These are phyloP conservation scores for Scedosporium dehoogii DNA, from an alignment of 2,329 filamentous ascomycete genomes.

Conservation along the genomic window DNA sequence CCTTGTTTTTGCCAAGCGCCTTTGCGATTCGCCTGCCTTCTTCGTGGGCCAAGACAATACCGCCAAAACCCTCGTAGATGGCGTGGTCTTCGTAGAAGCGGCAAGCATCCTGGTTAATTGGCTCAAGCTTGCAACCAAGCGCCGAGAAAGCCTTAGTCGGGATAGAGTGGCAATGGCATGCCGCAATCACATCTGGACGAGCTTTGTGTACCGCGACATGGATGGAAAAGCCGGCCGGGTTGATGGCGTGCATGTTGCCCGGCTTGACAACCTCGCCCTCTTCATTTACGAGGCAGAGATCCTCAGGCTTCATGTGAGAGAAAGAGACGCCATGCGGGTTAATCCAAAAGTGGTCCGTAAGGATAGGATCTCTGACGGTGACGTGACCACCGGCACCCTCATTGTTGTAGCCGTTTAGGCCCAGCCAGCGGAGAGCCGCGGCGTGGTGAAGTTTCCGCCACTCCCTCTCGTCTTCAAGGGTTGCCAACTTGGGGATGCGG, in stretches of 20 bases:
- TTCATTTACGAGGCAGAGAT: constrained; percentile 53
- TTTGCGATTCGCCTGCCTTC: constrained; percentile 49
- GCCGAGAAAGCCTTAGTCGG: constrained; percentile 52
- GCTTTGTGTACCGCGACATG: constrained; percentile 52
- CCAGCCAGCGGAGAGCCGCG: no score
- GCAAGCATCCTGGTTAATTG: constrained; percentile 50
- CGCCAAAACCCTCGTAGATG: constrained; percentile 51
- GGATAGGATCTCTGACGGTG: constrained; percentile 50
- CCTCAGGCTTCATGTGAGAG: constrained; percentile 47
- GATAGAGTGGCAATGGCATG: constrained; percentile 50
- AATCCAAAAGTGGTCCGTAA: constrained; percentile 52
- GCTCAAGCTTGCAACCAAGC: constrained; percentile 48
- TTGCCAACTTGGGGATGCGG: not conserved
- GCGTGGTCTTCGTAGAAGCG: constrained; percentile 48
- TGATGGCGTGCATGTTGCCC: constrained; percentile 45
- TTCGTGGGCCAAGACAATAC: constrained; percentile 50
- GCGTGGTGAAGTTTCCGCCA: no score
- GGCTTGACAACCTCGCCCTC: constrained; percentile 47
- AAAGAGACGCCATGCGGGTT: constrained; percentile 56
- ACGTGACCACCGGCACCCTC: constrained; percentile 60
- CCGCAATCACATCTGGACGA: constrained; percentile 47
- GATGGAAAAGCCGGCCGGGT: constrained; percentile 53
- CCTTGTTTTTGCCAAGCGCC: constrained; percentile 44
- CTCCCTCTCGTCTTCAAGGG: no score
- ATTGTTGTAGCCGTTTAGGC: constrained; percentile 17